Evolutionary conservation across 495 filamentous ascomycete species (phyloP), one percentile per base, ranked within the genome.

Genomic region (Aspergillus homomorphus): DNA sequence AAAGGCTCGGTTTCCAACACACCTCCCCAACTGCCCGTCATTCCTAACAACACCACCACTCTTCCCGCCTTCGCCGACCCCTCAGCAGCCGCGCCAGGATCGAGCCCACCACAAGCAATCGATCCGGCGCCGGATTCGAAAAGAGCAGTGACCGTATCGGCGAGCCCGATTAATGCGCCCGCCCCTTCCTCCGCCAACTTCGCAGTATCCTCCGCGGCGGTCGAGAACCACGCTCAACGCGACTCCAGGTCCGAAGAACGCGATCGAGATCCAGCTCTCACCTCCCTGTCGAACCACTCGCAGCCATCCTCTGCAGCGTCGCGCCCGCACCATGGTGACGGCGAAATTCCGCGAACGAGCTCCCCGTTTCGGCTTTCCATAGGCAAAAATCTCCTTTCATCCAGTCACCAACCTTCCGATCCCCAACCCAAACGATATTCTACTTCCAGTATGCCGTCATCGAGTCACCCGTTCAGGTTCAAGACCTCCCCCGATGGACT

Each of bases 291-390:
- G 16, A 73, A 69, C 45, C 58, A 63, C 49, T 71, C 71, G 10
- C 70, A 73, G 22, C 59, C 62, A 6, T 69, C 70, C 10, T 56
- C 64, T 28, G 24, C 64, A 6, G 54, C 52, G 7, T 55, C 60
- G 42, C 65, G 63, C 45, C 56, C 65, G 10, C 70, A 73, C 18
- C 66, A 66, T 30, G 62, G 66, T 15, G 69, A 77, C 51, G 56
- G 45, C 23, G 70, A 77, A 16, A 62, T 66, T 5, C 68, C 64
- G 10, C 75, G 75, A 57, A 56, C 71, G 15, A 72, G 42, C 24
- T 77, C 75, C 14, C 69, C 74, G 6, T 77, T 77, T 56, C 69
- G 71, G 12, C 65, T 67, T 8, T 75, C 73, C 1, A 69, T 77
- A 42, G 70, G 66, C 21, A 75, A 73, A 58, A 62, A 65, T 14